Evolutionary conservation across 306 rosid genomes (phyloP).

Genomic region (Trichosanthes cucumerina): DNA sequence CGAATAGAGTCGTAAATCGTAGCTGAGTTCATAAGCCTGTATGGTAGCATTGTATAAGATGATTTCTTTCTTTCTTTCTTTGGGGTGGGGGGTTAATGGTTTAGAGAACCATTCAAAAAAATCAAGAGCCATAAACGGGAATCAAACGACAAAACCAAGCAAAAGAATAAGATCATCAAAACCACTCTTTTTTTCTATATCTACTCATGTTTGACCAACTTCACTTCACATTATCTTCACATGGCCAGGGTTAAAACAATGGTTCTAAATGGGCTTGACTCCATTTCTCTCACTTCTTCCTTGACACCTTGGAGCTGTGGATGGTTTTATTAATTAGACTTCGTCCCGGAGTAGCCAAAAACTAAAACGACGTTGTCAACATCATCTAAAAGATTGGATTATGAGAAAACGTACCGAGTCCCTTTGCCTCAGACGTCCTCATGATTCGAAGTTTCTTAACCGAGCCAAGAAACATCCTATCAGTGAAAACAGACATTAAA

Average conservation of each 20-base stretch:
- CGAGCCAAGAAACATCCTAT: slow-evolving; percentile 54
- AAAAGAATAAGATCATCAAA: slow-evolving; percentile 29
- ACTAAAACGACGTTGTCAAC: neutral
- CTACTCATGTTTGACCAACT: slow-evolving; percentile 33
- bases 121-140: slow-evolving; percentile 32
- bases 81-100: slow-evolving; percentile 6
- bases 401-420: slow-evolving; percentile 36
- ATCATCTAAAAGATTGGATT: neutral
- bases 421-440: slow-evolving; percentile 62
- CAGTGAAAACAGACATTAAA: neutral
- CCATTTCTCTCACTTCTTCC: slow-evolving; percentile 41
- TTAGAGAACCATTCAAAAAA: slow-evolving; percentile 7
- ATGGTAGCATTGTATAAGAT: slow-evolving; percentile 33
- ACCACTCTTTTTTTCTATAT: slow-evolving; percentile 25
- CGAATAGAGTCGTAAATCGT: neutral
- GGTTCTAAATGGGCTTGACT: slow-evolving; percentile 32
- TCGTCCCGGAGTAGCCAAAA: neutral
- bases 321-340: neutral
- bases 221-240: slow-evolving; percentile 20
- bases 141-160: slow-evolving; percentile 22
- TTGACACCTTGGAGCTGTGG: slow-evolving; percentile 48
- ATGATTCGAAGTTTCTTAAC: slow-evolving; percentile 71
- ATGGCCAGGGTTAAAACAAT: slow-evolving; percentile 14
- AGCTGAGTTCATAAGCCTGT: slow-evolving; percentile 12
- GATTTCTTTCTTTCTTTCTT: slow-evolving; percentile 6